Percentiles rank a stretch among this genome's conserved stretches.
phyloP scores from a whole-genome alignment of 2,329 filamentous ascomycete genomes.

The Ophiocordyceps camponoti-saundersi region DNA sequence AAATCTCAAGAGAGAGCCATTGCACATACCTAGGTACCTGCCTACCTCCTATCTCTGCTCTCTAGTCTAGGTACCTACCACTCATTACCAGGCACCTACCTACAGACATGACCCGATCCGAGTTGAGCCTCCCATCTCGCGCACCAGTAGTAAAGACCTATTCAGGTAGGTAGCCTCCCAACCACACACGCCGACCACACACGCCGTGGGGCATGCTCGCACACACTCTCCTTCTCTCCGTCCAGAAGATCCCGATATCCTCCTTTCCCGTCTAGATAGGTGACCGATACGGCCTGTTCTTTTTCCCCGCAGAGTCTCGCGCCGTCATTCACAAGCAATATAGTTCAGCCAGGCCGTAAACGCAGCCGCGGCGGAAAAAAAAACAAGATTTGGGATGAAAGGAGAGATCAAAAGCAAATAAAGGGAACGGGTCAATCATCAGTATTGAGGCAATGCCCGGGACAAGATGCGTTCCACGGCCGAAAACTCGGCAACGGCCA shows the following conservation, averaged over 20 bases:
- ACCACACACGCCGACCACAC: neutral
- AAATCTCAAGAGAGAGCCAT: no score
- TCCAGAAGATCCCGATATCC: neutral
- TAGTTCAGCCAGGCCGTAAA: neutral
- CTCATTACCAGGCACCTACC: no score
- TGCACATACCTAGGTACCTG: no score
- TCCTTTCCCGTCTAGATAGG: neutral
- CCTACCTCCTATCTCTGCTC: no score
- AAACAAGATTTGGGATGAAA: neutral
- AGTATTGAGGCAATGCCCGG: slow-evolving; percentile 16
- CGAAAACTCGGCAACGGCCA: slow-evolving; percentile 27
- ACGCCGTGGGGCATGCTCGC: no score
- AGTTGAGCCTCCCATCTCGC: no score
- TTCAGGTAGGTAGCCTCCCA: neutral
- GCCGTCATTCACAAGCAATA: neutral
- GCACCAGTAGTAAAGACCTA: neutral
- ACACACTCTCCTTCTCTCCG: neutral
- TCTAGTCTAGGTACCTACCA: no score
- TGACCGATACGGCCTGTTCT: neutral
- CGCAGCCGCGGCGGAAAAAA: neutral
- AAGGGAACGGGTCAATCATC: neutral
- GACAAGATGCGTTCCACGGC: slow-evolving; percentile 31
- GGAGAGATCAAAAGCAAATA: neutral
- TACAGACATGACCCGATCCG: no score
- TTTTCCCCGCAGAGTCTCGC: neutral